Conservation (phyloP, 371 early-diverging fungal species). For the Rhizomucor miehei region DNA sequence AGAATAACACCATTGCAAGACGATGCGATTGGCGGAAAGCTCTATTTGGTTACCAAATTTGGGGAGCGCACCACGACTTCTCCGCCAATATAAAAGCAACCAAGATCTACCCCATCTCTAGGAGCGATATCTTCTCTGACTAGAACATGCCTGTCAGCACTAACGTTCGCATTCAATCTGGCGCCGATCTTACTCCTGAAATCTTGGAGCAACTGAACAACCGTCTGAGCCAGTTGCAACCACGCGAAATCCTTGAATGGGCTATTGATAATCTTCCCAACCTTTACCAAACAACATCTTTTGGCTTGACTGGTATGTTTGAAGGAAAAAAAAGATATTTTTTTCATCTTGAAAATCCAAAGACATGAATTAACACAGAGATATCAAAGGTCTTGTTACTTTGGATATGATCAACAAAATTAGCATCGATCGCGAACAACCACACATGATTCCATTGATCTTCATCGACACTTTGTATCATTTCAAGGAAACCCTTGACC, state of each 20-base stretch:
- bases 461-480: conserved; percentile 93
- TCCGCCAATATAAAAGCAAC: conserved; percentile 5
- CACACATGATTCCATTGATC: conserved; percentile 76
- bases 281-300: conserved; percentile 89
- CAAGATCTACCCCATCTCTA: background rate
- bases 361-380: too few relatives aligned
- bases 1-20: conserved; percentile 20
- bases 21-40: conserved; percentile 19
- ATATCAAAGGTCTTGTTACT: conserved; percentile 63
- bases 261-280: conserved; percentile 77
- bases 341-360: too few relatives aligned
- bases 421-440: conserved; percentile 48
- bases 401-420: conserved; percentile 73
- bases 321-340: too few relatives aligned
- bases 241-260: conserved; percentile 87
- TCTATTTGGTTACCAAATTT: conserved; percentile 12
- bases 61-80: conserved; percentile 7
- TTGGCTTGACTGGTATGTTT: conserved; percentile 72
- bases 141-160: conserved; percentile 26
- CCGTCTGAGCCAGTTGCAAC: conserved; percentile 56
- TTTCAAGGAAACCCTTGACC: conserved; percentile 85
- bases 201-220: conserved; percentile 66
- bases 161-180: conserved; percentile 25
- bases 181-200: conserved; percentile 54
- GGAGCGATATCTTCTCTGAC: conserved; percentile 3